Base-by-base conservation (phyloP, 2,329 filamentous ascomycete species). In the Colletotrichum endophyticum region DNA sequence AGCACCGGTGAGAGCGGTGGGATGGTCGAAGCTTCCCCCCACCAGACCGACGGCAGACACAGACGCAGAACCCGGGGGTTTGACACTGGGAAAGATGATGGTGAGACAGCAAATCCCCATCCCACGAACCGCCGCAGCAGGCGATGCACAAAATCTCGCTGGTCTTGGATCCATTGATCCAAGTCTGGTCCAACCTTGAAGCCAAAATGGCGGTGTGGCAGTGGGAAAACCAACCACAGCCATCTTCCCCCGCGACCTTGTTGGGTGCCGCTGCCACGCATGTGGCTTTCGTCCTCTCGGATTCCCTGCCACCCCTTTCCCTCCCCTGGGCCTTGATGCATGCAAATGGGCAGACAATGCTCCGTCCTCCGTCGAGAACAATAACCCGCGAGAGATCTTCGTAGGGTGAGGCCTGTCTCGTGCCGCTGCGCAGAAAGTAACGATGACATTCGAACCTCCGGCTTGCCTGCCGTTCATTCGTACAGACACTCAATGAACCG, bases 161-260 rank as follows among this genome's bases (percentile, higher is more conserved):
- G 19, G 28, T 56, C n/a, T 22, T 64, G 57, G 49, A 69, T 76
- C 22, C 63, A 39, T 69, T 44, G 49, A 69, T 73, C 22, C 63
- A 32, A 73, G 70, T 68, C 73, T 73, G 73, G 73, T 36, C 22
- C 57, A 69, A 66, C 66, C 71, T 70, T 66, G 49, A 71, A 70
- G 74, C 72, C 34, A 75, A 61, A 75, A 66, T 75, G 61, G 75
- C 75, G 75, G 75, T 77, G 75, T 77, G 75, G 72, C 75, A 75
- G 53, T 66, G 44, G 39, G 66, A 73, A 64, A 44, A 8, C 30
- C 22, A 30, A 68, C 27, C n/a, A 57, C 28, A 44, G 64, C 34
- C 16, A 59, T 44, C 53, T 27, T 53, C 30, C 30, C 28, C 53
- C 49, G 49, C 22, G 39, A 75, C 61, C 61, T 61, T 66, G 67